phyloP scores from a whole-genome alignment of 768 basidiomycete species.

The Suillus ampliporus region DNA sequence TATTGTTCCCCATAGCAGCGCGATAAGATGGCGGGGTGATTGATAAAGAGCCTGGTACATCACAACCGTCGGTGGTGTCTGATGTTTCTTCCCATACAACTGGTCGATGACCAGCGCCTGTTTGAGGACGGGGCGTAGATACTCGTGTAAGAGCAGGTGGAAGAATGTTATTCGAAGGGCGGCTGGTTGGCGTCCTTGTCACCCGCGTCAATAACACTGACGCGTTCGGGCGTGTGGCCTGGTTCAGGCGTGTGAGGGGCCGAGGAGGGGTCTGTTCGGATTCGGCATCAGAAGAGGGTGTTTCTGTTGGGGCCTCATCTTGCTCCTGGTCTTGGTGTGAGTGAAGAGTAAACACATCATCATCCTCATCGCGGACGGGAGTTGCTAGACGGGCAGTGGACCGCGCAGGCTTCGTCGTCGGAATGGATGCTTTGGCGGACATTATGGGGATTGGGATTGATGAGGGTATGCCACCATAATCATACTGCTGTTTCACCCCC shows the following conservation, averaged over 20 bases:
- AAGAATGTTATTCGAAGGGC: slow-evolving; percentile 30
- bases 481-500: slow-evolving; percentile 63
- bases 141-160: slow-evolving; percentile 34
- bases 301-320: slow-evolving; percentile 24
- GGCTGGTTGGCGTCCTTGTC: slow-evolving; percentile 16
- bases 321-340: slow-evolving; percentile 47
- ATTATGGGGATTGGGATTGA: slow-evolving; percentile 19
- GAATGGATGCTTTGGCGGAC: slow-evolving; percentile 21
- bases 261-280: slow-evolving; percentile 16
- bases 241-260: slow-evolving; percentile 9
- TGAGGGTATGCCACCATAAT: slow-evolving; percentile 38
- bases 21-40: slow-evolving; percentile 57
- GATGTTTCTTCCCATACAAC: slow-evolving; percentile 43
- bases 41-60: slow-evolving; percentile 37
- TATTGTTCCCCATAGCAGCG: slow-evolving; percentile 41
- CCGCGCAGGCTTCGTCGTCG: slow-evolving; percentile 27
- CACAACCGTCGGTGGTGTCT: slow-evolving; percentile 41
- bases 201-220: slow-evolving; percentile 16
- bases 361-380: slow-evolving; percentile 42
- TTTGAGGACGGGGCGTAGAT: slow-evolving; percentile 35
- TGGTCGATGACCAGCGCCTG: slow-evolving; percentile 17
- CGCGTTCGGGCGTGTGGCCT: slow-evolving; percentile 16
- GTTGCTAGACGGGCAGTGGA: slow-evolving; percentile 28
- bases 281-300: slow-evolving; percentile 11
- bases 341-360: slow-evolving; percentile 49